Evolutionary conservation across 306 rosid genomes (phyloP).

Genomic region (Fragaria ananassa): DNA sequence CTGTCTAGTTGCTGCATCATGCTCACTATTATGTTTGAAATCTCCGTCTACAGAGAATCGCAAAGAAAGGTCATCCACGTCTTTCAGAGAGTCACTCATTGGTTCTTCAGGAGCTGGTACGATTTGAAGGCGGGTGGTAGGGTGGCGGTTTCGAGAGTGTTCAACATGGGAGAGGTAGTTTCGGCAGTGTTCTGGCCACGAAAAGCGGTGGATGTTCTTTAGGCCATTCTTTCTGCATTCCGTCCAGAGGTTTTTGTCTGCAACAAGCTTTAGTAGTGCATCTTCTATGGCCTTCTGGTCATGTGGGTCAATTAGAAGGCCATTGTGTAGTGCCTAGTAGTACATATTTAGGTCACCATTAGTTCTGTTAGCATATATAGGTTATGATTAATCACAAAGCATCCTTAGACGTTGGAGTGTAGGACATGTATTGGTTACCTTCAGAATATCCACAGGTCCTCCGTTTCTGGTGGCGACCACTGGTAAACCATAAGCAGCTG

Average conservation of each 20-base stretch:
- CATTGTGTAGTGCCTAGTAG: constrained; percentile 62
- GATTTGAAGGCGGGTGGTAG: constrained; percentile 58
- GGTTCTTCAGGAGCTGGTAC: constrained; percentile 65
- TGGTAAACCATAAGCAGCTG: constrained; percentile 87
- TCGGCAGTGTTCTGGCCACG: constrained; percentile 83
- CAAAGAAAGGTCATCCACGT: constrained; percentile 69
- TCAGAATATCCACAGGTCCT: constrained; percentile 79
- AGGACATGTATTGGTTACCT: constrained; percentile 36
- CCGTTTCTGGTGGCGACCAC: constrained; percentile 83
- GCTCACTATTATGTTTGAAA: constrained; percentile 42
- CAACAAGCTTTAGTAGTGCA: constrained; percentile 75
- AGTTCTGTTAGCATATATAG: background rate
- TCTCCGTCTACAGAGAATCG: constrained; percentile 71
- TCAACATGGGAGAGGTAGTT: constrained; percentile 78
- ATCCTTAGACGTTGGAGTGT: background rate
- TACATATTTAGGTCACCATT: constrained; percentile 5
- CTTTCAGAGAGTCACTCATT: constrained; percentile 68
- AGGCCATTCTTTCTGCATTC: constrained; percentile 80
- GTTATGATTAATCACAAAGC: background rate
- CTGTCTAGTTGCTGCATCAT: constrained; percentile 56
- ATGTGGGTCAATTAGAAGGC: constrained; percentile 77
- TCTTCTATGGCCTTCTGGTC: constrained; percentile 74
- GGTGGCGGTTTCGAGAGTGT: constrained; percentile 54
- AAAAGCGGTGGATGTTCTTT: constrained; percentile 69
- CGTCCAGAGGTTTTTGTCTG: constrained; percentile 68